Evolutionary conservation across 441 rosid genomes (phyloP).

Genomic region (Brassica hybrid): DNA sequence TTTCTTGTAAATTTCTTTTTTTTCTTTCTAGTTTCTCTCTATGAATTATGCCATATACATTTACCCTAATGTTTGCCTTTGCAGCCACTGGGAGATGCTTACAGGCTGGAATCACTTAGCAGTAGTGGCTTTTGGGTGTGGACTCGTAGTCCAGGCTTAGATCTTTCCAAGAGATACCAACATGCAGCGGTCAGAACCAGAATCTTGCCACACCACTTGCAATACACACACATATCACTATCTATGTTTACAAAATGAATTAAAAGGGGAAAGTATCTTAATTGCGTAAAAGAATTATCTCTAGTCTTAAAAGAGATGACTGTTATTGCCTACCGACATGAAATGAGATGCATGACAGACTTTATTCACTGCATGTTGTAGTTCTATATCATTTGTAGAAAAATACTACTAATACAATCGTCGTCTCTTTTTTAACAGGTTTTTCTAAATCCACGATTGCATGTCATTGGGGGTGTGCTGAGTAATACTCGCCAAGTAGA

Average conservation of each 20-base stretch:
- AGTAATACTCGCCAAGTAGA: slow-evolving; percentile 64
- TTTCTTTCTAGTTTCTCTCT: too few species aligned
- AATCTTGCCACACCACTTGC: background rate
- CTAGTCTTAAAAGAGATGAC: background rate
- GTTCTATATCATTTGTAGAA: background rate
- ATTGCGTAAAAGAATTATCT: background rate
- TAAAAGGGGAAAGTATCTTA: background rate
- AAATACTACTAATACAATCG: slow-evolving; percentile 2
- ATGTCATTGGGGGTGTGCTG: slow-evolving; percentile 79
- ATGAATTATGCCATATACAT: background rate
- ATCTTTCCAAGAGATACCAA: slow-evolving; percentile 81
- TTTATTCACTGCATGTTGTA: slow-evolving; percentile 8
- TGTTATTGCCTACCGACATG: background rate
- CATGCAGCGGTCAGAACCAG: slow-evolving; percentile 70
- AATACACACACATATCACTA: background rate
- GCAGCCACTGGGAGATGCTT: slow-evolving; percentile 88
- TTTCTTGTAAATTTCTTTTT: too few species aligned
- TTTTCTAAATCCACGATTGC: slow-evolving; percentile 76
- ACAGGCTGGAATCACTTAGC: slow-evolving; percentile 74
- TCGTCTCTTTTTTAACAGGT: slow-evolving; percentile 54
- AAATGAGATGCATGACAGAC: background rate
- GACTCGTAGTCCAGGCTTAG: slow-evolving; percentile 74
- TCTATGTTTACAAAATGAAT: background rate
- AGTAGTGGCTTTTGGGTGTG: slow-evolving; percentile 75
- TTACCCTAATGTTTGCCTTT: slow-evolving; percentile 31